Evolutionary conservation across 1,139 yeast genomes (phyloP).

Genomic region (Arxiozyma telluris): DNA sequence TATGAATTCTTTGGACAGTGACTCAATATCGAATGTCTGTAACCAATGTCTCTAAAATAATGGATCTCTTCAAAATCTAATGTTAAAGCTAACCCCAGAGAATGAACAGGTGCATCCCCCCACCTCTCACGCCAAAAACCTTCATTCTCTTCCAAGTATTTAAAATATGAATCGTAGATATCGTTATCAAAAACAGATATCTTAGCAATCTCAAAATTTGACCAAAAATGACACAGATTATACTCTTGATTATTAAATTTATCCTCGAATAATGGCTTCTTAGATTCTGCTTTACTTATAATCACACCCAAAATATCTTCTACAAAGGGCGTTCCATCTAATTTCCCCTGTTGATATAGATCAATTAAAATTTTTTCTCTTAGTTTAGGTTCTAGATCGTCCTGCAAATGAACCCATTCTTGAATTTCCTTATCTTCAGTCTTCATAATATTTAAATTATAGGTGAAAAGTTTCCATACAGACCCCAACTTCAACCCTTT

Average conservation of each 20-base stretch:
- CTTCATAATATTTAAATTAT: slow-evolving; percentile 25
- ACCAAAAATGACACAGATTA: slow-evolving; percentile 86
- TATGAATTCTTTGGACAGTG: slow-evolving; percentile 68
- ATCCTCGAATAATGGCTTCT: slow-evolving; percentile 33
- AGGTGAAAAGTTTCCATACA: slow-evolving; percentile 49
- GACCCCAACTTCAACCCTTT: slow-evolving; percentile 40
- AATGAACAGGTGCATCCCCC: slow-evolving; percentile 95
- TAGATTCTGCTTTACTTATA: slow-evolving; percentile 16
- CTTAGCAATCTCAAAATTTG: slow-evolving; percentile 84
- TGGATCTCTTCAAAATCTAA: slow-evolving; percentile 62
- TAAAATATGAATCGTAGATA: slow-evolving; percentile 55
- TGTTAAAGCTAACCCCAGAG: slow-evolving; percentile 71
- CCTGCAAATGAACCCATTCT: slow-evolving; percentile 3
- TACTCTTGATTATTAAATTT: slow-evolving; percentile 57
- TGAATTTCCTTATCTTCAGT: slow-evolving; percentile 11
- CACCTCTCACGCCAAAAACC: slow-evolving; percentile 85
- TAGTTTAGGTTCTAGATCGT: slow-evolving; percentile 2
- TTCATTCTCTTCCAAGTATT: slow-evolving; percentile 56
- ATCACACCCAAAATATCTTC: slow-evolving; percentile 6
- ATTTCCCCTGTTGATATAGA: slow-evolving; percentile 1
- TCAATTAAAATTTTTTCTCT: slow-evolving; percentile 3
- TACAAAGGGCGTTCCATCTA: not conserved
- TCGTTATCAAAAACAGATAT: slow-evolving; percentile 62
- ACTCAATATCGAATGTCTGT: slow-evolving; percentile 63
- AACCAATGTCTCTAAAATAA: slow-evolving; percentile 86